A percentile compares a stretch with the other conserved stretches of the same genome.
These are phyloP conservation scores for Pichia sp. DNA, from an alignment of 1,139 yeast species.

Conservation along the genomic window DNA sequence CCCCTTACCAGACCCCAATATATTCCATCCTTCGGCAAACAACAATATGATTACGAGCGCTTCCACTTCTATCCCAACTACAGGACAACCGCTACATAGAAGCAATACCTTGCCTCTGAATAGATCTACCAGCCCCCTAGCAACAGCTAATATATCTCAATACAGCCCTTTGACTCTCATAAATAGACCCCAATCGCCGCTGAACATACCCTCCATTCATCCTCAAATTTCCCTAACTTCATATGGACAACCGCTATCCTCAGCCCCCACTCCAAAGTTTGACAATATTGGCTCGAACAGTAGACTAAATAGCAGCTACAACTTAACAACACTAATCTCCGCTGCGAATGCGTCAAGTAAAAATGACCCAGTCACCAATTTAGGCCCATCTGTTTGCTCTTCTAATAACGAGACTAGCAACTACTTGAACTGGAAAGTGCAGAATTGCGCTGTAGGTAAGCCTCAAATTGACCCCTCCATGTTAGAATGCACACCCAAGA, in stretches of 20 bases:
- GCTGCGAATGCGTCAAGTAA: slow-evolving; percentile 14
- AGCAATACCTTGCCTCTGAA: background rate
- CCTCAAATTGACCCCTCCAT: slow-evolving; percentile 15
- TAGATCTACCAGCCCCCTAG: background rate
- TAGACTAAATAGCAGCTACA: slow-evolving; percentile 1
- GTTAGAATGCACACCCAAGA: slow-evolving; percentile 53
- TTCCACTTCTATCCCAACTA: background rate
- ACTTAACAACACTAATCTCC: slow-evolving; percentile 14
- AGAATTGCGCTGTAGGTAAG: slow-evolving; percentile 21
- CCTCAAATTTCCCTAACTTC: background rate
- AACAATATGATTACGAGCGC: background rate
- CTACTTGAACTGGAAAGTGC: slow-evolving; percentile 6
- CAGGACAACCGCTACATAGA: background rate
- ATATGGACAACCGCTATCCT: background rate
- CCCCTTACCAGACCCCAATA: slow-evolving; percentile 13
- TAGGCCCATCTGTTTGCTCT: background rate
- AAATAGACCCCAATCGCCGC: background rate
- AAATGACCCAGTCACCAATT: background rate
- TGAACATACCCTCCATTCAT: background rate
- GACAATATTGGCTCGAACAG: background rate
- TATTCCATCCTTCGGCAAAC: background rate
- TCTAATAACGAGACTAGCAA: background rate
- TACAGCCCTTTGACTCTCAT: background rate
- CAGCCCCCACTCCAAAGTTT: background rate
- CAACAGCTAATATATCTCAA: background rate